Evolutionary conservation across 1,284 basidiomycete genomes (phyloP), one percentile per base, ranked within the genome.

Genomic region (Violaceomyces palustris): DNA sequence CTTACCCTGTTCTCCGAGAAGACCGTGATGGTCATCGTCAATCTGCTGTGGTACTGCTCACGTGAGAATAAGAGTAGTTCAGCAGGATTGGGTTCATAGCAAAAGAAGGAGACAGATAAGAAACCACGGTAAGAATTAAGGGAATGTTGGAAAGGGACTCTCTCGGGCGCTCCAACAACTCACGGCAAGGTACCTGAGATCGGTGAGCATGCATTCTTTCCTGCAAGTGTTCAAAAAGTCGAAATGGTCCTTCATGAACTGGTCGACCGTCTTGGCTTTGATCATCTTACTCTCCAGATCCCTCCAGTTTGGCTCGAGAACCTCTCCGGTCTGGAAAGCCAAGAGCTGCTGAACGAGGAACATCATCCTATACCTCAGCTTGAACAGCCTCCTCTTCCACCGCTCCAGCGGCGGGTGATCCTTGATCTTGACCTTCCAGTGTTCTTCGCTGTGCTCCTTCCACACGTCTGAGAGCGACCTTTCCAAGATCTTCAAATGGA

Each of bases 131-230:
- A n/a, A n/a, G n/a, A n/a, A n/a, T n/a, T n/a, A n/a, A n/a, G n/a
- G n/a, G n/a, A n/a, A n/a, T n/a, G n/a, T n/a, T n/a, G n/a, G n/a
- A n/a, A n/a, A n/a, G n/a, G n/a, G n/a, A n/a, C n/a, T n/a, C n/a
- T n/a, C n/a, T n/a, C n/a, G n/a, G n/a, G n/a, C n/a, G n/a, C n/a
- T n/a, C n/a, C n/a, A n/a, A n/a, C 3, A 6, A 41, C 51, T 54
- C 42, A 64, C 32, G 42, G 65, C 59, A 12, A 71, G 32, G 22
- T 63, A 69, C 11, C 62, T 46, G 28, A 61, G 40, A 40, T 73
- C 61, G 10, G 66, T 73, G 29, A 73, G 63, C 70, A 73, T 72
- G 49, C 67, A 61, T 50, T 68, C 64, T 35, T 67, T 70, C 11
- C 69, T 36, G 32, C 65, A 68, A 12, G 51, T 60, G 43, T 73